These are phyloP conservation scores for Puccinellia tenuiflora DNA, from an alignment of 176 grass and related monocot species.

Conservation along the genomic window DNA sequence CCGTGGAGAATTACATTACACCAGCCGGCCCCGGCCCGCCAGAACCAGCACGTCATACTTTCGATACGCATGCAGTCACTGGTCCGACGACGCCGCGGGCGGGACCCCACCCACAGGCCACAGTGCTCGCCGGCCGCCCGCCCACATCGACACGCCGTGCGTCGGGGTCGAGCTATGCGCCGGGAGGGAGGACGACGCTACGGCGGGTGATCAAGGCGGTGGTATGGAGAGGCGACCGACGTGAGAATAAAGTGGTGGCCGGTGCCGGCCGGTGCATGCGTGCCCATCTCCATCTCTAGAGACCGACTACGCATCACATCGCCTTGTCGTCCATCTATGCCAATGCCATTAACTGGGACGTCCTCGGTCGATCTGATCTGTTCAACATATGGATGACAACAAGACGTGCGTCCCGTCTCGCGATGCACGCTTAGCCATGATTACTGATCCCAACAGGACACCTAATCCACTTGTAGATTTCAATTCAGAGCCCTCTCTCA, in stretches of 20 bases:
- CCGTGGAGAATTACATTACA: neutral
- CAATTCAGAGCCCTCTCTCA: neutral
- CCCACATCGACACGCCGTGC: neutral
- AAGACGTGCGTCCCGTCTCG: constrained; percentile 9
- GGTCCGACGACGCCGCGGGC: neutral
- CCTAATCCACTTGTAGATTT: neutral
- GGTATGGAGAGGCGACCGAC: neutral
- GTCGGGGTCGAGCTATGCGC: too few species aligned
- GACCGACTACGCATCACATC: constrained; percentile 21
- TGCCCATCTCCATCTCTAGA: neutral
- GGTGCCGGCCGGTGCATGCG: neutral
- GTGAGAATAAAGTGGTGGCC: neutral
- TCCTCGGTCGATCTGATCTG: neutral
- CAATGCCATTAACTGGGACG: neutral
- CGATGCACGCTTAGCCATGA: neutral
- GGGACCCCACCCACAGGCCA: neutral
- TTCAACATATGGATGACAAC: neutral
- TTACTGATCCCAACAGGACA: neutral
- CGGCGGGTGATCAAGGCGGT: neutral
- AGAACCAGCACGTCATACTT: neutral
- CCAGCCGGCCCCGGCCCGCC: neutral
- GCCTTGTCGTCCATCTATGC: constrained; percentile 2
- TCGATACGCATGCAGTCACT: neutral
- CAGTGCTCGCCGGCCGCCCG: neutral
- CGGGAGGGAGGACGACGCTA: neutral